Base-by-base conservation (phyloP, 177 flowering plant genomes). In the Telopea speciosissima region DNA sequence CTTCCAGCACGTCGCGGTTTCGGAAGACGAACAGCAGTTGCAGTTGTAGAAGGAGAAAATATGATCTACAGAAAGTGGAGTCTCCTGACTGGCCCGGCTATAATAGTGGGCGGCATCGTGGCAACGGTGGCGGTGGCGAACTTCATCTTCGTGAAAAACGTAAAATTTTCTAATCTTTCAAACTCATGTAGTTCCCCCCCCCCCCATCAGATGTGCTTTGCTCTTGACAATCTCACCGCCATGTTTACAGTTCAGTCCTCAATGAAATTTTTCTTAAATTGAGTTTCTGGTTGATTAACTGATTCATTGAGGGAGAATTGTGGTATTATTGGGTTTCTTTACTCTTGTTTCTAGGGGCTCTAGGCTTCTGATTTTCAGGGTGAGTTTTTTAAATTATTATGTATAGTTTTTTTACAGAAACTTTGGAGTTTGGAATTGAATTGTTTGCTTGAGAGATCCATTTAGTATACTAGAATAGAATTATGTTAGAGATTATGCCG, bases 51-150 rank as follows among this genome's bases (percentile, higher is more conserved):
- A 17, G 16, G 8, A 49, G 67, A 70, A 67, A 64, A 52, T 42
- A 70, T 70, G 72, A 70, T 70, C n/a, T 62, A 70, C 72, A 33
- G 72, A 23, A 70, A 70, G 24, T 70, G 72, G 72, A 70, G 72
- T 62, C 66, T 70, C 12, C 66, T 70, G 23, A 70, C 72, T 9
- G 72, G 72, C 23, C 72, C 72, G 16, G 59, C 14, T 14, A 14
- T 36, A 17, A 61, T 70, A 0, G 19, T 61, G 33, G 72, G 52
- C 52, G 28, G 23, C 3, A 42, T 70, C 59, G 72, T 62, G 5
- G 72, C 65, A 14, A 45, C 72, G 9, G 33, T 62, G 14, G 36
- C 62, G 66, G 66, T 70, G 23, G 72, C 66, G 3, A 67, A 67
- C 23, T 67, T 24, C 69, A 22, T 67, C 40, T 67, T 67, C 40